phyloP scores from a whole-genome alignment of 2,329 filamentous ascomycete species.

The Fusarium clavum region DNA sequence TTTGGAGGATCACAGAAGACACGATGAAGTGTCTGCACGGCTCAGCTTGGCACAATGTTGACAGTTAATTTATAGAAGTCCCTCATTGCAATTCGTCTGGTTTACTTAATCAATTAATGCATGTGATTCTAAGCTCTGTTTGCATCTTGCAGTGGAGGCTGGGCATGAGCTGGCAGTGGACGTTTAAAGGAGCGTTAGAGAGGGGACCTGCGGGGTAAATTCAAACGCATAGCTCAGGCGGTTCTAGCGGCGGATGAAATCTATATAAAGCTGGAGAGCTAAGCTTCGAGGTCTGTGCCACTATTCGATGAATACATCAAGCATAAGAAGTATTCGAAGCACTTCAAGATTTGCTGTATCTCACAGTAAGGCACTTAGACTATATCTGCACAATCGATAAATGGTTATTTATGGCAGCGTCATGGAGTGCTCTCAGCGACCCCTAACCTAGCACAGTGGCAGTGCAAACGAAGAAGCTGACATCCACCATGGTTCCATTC shows the following conservation, averaged over 20 bases:
- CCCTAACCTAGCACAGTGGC: background rate
- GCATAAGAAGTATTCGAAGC: background rate
- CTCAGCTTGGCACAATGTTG: background rate
- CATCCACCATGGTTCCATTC: background rate
- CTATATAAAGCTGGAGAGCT: background rate
- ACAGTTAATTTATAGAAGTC: background rate
- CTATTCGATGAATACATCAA: background rate
- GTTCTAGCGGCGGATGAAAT: background rate
- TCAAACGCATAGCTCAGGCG: slow-evolving; percentile 2
- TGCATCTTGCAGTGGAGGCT: slow-evolving; percentile 1
- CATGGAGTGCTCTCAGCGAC: background rate
- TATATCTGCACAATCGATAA: background rate
- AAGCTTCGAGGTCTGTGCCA: background rate
- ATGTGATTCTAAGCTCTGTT: slow-evolving; percentile 14
- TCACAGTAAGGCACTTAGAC: background rate
- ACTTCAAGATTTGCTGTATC: background rate
- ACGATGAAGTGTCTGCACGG: background rate
- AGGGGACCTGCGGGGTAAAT: slow-evolving; percentile 33
- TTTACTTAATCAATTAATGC: slow-evolving; percentile 16
- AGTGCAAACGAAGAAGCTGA: slow-evolving; percentile 15
- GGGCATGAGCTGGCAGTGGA: background rate
- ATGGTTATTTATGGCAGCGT: background rate
- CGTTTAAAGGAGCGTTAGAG: slow-evolving; percentile 13
- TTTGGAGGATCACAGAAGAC: background rate
- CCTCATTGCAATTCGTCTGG: background rate